phyloP scores from a whole-genome alignment of 345 rosid genomes.

The Pseudoturritis turrita region DNA sequence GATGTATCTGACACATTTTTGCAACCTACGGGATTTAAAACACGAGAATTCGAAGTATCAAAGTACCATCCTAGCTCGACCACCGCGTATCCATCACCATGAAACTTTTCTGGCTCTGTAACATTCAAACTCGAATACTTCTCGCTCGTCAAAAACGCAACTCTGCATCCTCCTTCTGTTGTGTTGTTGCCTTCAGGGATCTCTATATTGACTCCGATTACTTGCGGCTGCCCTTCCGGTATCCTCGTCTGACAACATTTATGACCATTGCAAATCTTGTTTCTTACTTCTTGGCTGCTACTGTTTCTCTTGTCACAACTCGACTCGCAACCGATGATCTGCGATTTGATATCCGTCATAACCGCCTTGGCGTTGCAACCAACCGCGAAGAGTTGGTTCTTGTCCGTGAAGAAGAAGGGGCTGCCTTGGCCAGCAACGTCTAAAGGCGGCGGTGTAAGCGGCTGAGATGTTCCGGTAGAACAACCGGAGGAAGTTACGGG shows the following conservation, averaged over 20 bases:
- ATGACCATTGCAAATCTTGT: conserved; percentile 32
- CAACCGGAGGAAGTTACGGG: conserved; percentile 24
- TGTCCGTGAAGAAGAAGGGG: conserved; percentile 22
- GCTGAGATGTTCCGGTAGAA: background rate
- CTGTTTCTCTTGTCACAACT: conserved; percentile 19
- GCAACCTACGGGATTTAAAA: background rate
- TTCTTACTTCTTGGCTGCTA: conserved; percentile 1
- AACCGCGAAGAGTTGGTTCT: conserved; percentile 34
- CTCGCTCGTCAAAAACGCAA: conserved; percentile 30
- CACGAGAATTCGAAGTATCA: conserved; percentile 17
- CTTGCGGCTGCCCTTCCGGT: conserved; percentile 20
- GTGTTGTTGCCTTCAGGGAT: background rate
- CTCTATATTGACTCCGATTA: conserved; percentile 9
- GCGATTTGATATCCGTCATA: background rate
- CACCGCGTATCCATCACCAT: conserved; percentile 5
- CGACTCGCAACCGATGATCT: conserved; percentile 39
- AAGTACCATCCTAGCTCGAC: conserved; percentile 30
- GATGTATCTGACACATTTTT: conserved; percentile 2
- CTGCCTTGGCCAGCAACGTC: conserved; percentile 22
- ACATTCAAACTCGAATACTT: conserved; percentile 17
- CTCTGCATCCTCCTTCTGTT: conserved; percentile 16
- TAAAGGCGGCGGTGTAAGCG: background rate
- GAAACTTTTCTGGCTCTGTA: conserved; percentile 18
- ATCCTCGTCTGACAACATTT: conserved; percentile 47
- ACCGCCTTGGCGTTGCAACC: conserved; percentile 32